Conservation (phyloP, 805 yeast genomes). For the Ogataea philodendri region DNA sequence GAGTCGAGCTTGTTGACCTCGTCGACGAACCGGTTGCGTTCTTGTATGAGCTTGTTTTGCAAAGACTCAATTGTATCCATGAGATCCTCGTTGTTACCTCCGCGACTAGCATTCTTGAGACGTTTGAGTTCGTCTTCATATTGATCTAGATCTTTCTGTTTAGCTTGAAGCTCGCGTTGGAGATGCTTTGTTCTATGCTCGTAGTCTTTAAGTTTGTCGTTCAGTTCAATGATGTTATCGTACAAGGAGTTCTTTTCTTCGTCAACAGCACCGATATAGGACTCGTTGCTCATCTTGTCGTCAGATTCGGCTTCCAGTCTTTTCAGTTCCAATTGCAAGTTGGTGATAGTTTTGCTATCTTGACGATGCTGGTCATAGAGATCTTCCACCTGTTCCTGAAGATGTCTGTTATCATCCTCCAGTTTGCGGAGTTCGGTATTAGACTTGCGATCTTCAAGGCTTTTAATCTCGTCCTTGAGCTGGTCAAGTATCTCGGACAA, state of each 20-base stretch:
- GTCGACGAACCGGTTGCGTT: conserved; percentile 18
- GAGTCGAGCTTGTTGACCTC: conserved; percentile 16
- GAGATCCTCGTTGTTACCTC: conserved; percentile 21
- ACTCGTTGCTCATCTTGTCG: conserved; percentile 18
- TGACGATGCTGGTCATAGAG: conserved; percentile 4
- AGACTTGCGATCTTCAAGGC: conserved; percentile 6
- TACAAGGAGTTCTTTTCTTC: conserved; percentile 23
- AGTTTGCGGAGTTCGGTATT: conserved; percentile 1
- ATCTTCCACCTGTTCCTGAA: conserved; percentile 8
- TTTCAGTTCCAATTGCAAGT: conserved; percentile 9
- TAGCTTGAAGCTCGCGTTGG: conserved; percentile 20
- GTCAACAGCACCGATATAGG: conserved; percentile 33
- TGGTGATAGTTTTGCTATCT: conserved; percentile 6
- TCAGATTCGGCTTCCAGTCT: conserved; percentile 7
- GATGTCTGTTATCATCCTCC: conserved; percentile 6
- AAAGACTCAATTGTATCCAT: conserved; percentile 10
- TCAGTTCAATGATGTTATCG: conserved; percentile 19
- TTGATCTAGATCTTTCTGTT: conserved; percentile 5
- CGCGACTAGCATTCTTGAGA: conserved; percentile 21
- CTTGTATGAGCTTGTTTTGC: conserved; percentile 14
- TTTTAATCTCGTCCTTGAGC: conserved; percentile 6
- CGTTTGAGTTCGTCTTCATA: conserved; percentile 5
- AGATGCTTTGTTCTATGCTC: conserved; percentile 16
- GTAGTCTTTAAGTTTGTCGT: conserved; percentile 14
- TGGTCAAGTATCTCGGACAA: conserved; percentile 8